These are phyloP conservation scores for Metschnikowia peoriensis DNA, from an alignment of 805 yeast species.

Conservation along the genomic window DNA sequence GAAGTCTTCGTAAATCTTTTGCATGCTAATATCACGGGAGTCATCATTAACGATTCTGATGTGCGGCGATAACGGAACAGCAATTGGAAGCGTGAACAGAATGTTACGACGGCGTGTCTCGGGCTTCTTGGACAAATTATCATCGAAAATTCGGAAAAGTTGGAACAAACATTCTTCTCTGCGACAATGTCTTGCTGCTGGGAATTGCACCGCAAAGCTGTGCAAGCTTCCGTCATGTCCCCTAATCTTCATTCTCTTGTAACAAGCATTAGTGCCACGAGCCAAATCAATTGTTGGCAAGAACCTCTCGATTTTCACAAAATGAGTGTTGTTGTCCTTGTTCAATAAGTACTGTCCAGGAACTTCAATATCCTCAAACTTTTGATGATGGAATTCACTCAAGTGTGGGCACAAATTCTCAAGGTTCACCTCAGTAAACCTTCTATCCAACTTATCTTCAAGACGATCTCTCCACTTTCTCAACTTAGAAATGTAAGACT, in stretches of 20 bases:
- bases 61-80: conserved; percentile 93
- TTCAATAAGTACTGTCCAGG: conserved; percentile 95
- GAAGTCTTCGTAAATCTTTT: conserved; percentile 81
- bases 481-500: conserved; percentile 76
- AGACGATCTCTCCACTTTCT: conserved; percentile 91
- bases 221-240: conserved; percentile 93
- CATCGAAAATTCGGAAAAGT: conserved; percentile 83
- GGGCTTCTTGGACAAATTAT: conserved; percentile 72
- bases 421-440: conserved; percentile 73
- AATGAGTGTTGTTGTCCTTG: conserved; percentile 85
- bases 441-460: conserved; percentile 86
- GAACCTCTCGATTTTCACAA: conserved; percentile 89
- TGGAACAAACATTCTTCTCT: conserved; percentile 95
- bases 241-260: conserved; percentile 81
- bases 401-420: conserved; percentile 93
- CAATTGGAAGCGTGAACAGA: conserved; percentile 82
- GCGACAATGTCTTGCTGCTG: conserved; percentile 96
- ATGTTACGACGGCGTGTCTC: conserved; percentile 86
- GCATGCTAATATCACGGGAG: conserved; percentile 69
- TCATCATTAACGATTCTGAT: conserved; percentile 88
- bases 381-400: conserved; percentile 96
- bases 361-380: conserved; percentile 94
- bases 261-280: conserved; percentile 87
- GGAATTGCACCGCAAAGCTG: conserved; percentile 94
- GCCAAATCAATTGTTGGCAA: conserved; percentile 84